Conservation (phyloP, 2,329 filamentous ascomycete genomes). For the Botrytis sinoallii region DNA sequence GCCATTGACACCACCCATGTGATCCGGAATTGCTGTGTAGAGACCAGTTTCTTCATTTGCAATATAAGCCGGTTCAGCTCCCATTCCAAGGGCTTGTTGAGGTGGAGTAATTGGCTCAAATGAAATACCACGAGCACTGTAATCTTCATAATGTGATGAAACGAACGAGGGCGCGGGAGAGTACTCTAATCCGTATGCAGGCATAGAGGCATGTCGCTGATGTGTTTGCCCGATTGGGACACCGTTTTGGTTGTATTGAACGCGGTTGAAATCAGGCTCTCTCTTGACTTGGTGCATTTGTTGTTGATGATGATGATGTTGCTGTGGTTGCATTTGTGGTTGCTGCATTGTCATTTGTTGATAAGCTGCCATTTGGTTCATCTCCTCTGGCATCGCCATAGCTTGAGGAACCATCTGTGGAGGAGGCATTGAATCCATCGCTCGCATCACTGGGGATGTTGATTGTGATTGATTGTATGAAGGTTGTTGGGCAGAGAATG, state of each 20-base stretch:
- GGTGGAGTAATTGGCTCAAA: conserved; percentile 97
- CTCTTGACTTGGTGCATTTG: conserved; percentile 78
- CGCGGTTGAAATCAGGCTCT: conserved; percentile 76
- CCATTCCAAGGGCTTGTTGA: conserved; percentile 78
- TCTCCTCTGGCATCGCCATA: conserved; percentile 57
- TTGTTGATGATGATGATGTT: conserved; percentile 53
- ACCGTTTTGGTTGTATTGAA: conserved; percentile 90
- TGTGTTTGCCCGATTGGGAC: conserved; percentile 79
- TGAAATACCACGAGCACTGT: conserved; percentile 91
- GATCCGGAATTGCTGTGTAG: conserved; percentile 91
- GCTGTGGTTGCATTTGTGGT: conserved; percentile 56
- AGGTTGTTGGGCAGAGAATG: conserved; percentile 77
- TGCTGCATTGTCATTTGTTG: conserved; percentile 64
- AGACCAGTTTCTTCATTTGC: conserved; percentile 96
- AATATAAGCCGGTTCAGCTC: conserved; percentile 91
- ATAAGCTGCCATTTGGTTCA: conserved; percentile 63
- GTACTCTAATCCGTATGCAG: conserved; percentile 90
- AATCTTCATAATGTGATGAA: conserved; percentile 98
- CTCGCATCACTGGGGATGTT: conserved; percentile 83
- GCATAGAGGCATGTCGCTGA: conserved; percentile 97
- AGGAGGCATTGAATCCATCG: conserved; percentile 91
- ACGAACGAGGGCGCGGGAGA: conserved; percentile 97
- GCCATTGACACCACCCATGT: conserved; percentile 66
- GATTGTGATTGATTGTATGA: conserved; percentile 58
- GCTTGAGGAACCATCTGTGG: conserved; percentile 72